phyloP scores from a whole-genome alignment of 495 filamentous ascomycete species.

The Apodospora peruviana region DNA sequence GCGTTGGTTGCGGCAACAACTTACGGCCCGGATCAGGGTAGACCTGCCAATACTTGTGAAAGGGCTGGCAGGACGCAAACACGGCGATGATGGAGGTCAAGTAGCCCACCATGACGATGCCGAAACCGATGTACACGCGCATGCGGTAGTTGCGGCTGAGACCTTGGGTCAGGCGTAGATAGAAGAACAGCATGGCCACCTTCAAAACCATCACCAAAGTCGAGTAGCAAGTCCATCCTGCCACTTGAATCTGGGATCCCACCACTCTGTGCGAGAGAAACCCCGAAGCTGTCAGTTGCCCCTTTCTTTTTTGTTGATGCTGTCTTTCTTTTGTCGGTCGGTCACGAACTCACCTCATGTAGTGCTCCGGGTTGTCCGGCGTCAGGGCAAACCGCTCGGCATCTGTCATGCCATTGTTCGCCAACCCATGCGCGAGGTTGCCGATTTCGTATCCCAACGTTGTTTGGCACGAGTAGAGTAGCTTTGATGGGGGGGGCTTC shows the following conservation, averaged over 20 bases:
- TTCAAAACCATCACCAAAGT: constrained; percentile 50
- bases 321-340: no score
- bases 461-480: constrained; percentile 32
- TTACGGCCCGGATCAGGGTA: constrained; percentile 40
- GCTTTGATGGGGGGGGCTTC: constrained; percentile 10
- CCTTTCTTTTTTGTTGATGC: no score
- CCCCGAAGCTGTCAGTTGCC: no score
- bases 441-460: constrained; percentile 33
- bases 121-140: constrained; percentile 50
- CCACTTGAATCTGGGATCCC: constrained; percentile 54
- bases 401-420: constrained; percentile 49
- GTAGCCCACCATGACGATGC: constrained; percentile 42
- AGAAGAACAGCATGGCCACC: constrained; percentile 52
- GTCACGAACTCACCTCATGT: not conserved
- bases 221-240: constrained; percentile 54
- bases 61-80: constrained; percentile 46
- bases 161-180: constrained; percentile 49
- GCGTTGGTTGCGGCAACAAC: not conserved
- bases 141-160: constrained; percentile 37
- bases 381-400: constrained; percentile 39
- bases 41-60: constrained; percentile 48
- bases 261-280: constrained; percentile 27
- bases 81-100: constrained; percentile 46
- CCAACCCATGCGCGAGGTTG: constrained; percentile 46
- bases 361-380: constrained; percentile 43